Evolutionary conservation across 371 early-diverging fungal genomes (phyloP), one percentile per base, ranked within the genome.

Genomic region (Rhizopus stolonifer): DNA sequence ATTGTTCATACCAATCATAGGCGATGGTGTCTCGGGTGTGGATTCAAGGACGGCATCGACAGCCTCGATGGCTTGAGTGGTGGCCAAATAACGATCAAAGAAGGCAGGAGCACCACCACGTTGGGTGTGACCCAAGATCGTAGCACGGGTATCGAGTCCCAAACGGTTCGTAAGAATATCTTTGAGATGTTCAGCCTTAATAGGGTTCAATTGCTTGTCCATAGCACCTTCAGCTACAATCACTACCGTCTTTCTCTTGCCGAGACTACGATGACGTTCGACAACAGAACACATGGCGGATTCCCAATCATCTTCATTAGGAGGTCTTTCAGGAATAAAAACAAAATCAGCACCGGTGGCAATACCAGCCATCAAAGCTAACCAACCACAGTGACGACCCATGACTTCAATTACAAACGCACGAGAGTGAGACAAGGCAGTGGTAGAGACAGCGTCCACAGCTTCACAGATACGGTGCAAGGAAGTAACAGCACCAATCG

Each of bases 351-450:
- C 99, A 36, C 96, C 92, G 1, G 77, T 74, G 8, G 78, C 78
- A 53, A 77, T 74, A 61, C 74, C 97, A 7, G 99, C 93, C 90
- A 93, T 94, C 15, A 99, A 76, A n/a, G 97, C 97, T 21, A 99
- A 79, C 99, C 99, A 99, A 26, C 99, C 99, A 69, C 99, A 99
- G 65, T 97, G 93, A 48, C 99, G 87, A 9, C 99, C 99, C 99
- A 99, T 99, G 13, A 98, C 99, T 71, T 99, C 99, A 34, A 99
- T 87, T 1, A 99, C 96, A 71, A 99, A 99, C 1, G 97, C 96
- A 49, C 99, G 90, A 46, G 92, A 88, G 71, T 99, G 99, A 44
- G 97, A 97, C 23, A 85, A 77, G 24, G 99, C 99, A 3, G 99
- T 99, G 43, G 94, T 91, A 31, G 89, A 83, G 33, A 99, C 85